These are phyloP conservation scores for Trichophyton schoenleinii DNA, from an alignment of 2,329 filamentous ascomycete species.

Conservation along the genomic window DNA sequence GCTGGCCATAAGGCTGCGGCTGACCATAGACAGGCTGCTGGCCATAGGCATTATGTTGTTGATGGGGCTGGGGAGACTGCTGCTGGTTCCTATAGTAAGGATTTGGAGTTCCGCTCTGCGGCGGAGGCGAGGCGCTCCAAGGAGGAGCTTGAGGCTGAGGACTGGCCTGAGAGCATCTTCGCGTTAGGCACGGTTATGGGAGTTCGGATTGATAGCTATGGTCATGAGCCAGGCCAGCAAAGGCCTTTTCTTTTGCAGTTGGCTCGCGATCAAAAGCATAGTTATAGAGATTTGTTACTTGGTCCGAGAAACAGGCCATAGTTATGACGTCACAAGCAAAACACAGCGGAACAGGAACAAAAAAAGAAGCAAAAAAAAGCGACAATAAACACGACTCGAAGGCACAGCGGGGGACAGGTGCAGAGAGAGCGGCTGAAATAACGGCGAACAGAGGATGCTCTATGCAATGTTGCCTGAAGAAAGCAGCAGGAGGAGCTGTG, in stretches of 20 bases:
- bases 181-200: slow-evolving; percentile 5
- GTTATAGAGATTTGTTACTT: not conserved
- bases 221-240: slow-evolving; percentile 1
- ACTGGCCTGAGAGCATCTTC: slow-evolving; percentile 7
- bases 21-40: slow-evolving; percentile 26
- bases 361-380: not conserved
- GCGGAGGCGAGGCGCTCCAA: slow-evolving; percentile 31
- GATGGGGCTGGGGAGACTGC: slow-evolving; percentile 16
- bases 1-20: slow-evolving; percentile 23
- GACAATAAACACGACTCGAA: not conserved
- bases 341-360: not conserved
- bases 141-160: slow-evolving; percentile 16
- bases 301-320: not conserved
- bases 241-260: not conserved
- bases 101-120: slow-evolving; percentile 17
- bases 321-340: not conserved
- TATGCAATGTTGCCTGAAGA: slow-evolving; percentile 9
- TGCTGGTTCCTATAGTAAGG: slow-evolving; percentile 17
- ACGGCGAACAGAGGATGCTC: slow-evolving; percentile 14
- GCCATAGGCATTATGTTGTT: slow-evolving; percentile 26
- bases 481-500: not conserved
- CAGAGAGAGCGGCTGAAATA: not conserved
- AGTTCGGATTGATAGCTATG: not conserved
- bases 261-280: slow-evolving; percentile 1
- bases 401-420: not conserved